phyloP scores from a whole-genome alignment of 2,329 filamentous ascomycete species.

The Ophidiomyces ophidiicola region DNA sequence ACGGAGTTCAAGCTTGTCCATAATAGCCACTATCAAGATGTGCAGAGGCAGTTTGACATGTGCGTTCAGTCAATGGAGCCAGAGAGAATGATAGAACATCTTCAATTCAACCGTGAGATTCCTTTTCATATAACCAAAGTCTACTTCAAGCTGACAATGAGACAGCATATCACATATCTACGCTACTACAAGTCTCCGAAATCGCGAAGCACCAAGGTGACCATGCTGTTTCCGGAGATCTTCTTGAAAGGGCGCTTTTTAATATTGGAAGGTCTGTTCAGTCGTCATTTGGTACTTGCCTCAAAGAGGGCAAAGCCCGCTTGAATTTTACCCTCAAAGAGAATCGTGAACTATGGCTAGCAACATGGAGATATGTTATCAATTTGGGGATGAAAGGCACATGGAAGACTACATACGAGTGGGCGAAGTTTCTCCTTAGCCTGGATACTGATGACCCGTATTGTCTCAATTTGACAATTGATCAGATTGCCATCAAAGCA shows the following conservation, averaged over 20 bases:
- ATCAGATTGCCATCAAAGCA: conserved; percentile 72
- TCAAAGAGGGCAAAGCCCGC: conserved; percentile 66
- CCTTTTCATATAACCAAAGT: not conserved
- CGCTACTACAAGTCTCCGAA: conserved; percentile 83
- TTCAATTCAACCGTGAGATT: conserved; percentile 48
- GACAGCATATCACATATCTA: conserved; percentile 75
- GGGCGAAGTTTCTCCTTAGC: conserved; percentile 72
- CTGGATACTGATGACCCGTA: conserved; percentile 72
- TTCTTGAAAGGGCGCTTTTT: conserved; percentile 84
- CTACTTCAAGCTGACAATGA: not conserved
- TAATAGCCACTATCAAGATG: conserved; percentile 56
- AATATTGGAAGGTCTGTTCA: conserved; percentile 82
- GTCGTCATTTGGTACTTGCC: conserved; percentile 63
- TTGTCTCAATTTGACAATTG: conserved; percentile 65
- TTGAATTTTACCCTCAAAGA: conserved; percentile 71
- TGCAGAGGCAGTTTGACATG: conserved; percentile 64
- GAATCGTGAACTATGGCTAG: conserved; percentile 87
- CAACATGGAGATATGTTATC: conserved; percentile 75
- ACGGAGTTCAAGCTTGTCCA: conserved; percentile 69
- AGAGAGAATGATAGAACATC: conserved; percentile 63
- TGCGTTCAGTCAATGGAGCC: conserved; percentile 77
- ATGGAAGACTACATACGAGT: conserved; percentile 84
- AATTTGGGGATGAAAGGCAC: conserved; percentile 84
- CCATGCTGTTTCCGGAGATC: conserved; percentile 69
- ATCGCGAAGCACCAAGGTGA: conserved; percentile 88